Conservation (phyloP, 768 basidiomycete species). For the Amanita polypyramis region DNA sequence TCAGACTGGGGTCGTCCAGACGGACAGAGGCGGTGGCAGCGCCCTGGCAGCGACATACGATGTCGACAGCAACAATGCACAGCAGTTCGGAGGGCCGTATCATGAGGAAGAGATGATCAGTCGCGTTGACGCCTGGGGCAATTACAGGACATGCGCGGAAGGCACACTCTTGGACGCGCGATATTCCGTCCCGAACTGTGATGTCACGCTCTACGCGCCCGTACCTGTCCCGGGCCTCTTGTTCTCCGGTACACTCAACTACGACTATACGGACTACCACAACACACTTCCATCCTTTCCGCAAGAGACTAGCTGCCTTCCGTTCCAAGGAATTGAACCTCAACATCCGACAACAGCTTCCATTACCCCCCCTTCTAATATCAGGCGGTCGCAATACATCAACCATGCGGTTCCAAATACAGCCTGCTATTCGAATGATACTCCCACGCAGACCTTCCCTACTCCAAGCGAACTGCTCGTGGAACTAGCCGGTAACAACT, state of each 20-base stretch:
- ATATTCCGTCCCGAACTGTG: background rate
- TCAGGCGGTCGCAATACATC: background rate
- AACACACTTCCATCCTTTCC: background rate
- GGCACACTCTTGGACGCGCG: background rate
- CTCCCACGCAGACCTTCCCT: conserved; percentile 34
- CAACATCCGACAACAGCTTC: background rate
- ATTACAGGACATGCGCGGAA: background rate
- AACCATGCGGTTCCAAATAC: conserved; percentile 8
- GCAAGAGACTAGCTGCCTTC: background rate
- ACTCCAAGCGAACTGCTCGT: conserved; percentile 57
- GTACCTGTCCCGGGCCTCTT: background rate
- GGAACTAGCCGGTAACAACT: conserved; percentile 24
- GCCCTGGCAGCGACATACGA: background rate
- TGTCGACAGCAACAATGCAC: background rate
- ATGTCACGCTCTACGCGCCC: conserved; percentile 3
- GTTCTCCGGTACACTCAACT: conserved; percentile 1
- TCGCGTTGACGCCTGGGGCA: background rate
- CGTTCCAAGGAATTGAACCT: background rate
- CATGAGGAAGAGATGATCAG: background rate
- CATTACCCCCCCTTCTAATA: background rate
- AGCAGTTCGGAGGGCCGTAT: background rate
- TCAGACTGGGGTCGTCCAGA: background rate
- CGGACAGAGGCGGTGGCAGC: background rate
- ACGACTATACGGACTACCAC: background rate
- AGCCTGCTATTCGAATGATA: conserved; percentile 8